Evolutionary conservation across 306 rosid species (phyloP).

Genomic region (Quercus mongolica): DNA sequence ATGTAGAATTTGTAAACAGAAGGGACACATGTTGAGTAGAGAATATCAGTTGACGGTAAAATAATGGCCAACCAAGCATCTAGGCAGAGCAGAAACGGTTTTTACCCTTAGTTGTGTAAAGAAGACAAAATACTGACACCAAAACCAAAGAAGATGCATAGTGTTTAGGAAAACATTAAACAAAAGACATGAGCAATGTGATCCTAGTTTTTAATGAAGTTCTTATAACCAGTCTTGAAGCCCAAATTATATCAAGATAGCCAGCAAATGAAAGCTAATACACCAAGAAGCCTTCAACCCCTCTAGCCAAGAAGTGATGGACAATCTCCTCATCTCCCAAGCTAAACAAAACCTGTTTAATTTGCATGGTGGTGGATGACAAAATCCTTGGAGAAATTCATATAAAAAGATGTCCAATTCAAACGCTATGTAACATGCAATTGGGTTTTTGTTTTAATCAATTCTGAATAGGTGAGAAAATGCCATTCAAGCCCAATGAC

Average conservation of each 20-base stretch:
- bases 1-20: neutral
- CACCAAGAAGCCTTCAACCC: neutral
- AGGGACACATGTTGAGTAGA: neutral
- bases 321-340: neutral
- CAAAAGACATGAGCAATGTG: neutral
- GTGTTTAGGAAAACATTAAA: neutral
- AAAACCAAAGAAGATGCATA: neutral
- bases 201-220: neutral
- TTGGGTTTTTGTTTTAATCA: neutral
- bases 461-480: neutral
- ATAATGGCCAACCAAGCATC: neutral
- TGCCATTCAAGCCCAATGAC: neutral
- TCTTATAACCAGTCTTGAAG: neutral
- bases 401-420: neutral
- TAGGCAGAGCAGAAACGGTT: neutral
- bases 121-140: neutral
- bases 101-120: neutral
- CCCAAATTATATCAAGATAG: neutral
- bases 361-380: neutral
- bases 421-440: neutral
- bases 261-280: neutral
- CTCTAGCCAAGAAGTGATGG: neutral
- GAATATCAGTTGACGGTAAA: neutral
- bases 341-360: neutral
- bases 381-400: neutral